A percentile compares a stretch with the other conserved stretches of the same genome.
These are phyloP conservation scores for Pythium folliculosum DNA, from an alignment of 352 stramenopile species.

Conservation along the genomic window DNA sequence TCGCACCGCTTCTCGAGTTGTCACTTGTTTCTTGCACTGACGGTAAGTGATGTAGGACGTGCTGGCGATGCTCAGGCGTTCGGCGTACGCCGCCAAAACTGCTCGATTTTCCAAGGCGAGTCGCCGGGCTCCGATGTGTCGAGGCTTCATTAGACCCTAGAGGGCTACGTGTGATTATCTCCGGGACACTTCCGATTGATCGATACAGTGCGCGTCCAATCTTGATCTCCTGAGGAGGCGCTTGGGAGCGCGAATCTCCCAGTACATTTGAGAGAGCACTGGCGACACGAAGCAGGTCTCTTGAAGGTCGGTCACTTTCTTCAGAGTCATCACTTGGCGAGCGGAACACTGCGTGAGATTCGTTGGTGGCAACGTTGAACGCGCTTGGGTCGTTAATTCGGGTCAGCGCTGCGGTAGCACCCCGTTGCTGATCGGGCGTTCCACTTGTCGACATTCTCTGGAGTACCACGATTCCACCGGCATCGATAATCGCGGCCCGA, in stretches of 20 bases:
- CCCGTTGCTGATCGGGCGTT: slow-evolving; percentile 15
- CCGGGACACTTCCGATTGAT: slow-evolving; percentile 19
- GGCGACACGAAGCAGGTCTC: neutral
- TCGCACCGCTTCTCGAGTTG: neutral
- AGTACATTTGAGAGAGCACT: slow-evolving; percentile 5
- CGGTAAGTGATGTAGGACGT: slow-evolving; percentile 14
- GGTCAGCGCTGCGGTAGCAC: slow-evolving; percentile 10
- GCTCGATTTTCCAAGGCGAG: neutral
- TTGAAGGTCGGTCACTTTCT: slow-evolving; percentile 12
- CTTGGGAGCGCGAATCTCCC: neutral
- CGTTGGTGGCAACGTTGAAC: slow-evolving; percentile 1
- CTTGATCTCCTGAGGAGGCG: slow-evolving; percentile 17
- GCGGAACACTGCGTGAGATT: slow-evolving; percentile 21
- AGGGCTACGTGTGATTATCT: slow-evolving; percentile 18
- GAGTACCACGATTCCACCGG: slow-evolving; percentile 14
- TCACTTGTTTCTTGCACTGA: slow-evolving; percentile 20
- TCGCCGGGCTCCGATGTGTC: slow-evolving; percentile 10
- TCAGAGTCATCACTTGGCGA: slow-evolving; percentile 20
- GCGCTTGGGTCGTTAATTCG: slow-evolving; percentile 16
- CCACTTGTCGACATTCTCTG: slow-evolving; percentile 9
- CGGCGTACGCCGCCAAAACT: slow-evolving; percentile 10
- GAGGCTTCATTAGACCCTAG: neutral
- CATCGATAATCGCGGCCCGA: slow-evolving; percentile 16
- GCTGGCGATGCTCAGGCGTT: slow-evolving; percentile 7
- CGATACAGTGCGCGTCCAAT: slow-evolving; percentile 20